Evolutionary conservation across 2,329 filamentous ascomycete genomes (phyloP).

Genomic region (Cladosporium oxysporum): DNA sequence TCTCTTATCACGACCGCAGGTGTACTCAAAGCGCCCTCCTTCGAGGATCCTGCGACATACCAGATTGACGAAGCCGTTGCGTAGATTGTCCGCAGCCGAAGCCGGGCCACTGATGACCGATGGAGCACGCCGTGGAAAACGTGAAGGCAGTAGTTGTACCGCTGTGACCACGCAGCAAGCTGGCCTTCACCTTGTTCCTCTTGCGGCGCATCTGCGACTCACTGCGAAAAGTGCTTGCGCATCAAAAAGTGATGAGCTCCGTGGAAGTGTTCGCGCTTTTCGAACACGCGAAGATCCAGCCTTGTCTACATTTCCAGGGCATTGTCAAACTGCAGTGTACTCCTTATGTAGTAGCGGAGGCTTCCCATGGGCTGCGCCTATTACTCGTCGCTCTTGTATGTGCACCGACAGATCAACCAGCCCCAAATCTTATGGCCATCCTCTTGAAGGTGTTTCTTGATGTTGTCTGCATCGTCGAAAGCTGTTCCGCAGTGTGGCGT

Average conservation of each 20-base stretch:
- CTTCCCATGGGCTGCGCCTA: slow-evolving; percentile 23
- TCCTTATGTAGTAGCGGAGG: slow-evolving; percentile 18
- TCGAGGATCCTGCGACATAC: slow-evolving; percentile 5
- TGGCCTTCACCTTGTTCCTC: slow-evolving; percentile 20
- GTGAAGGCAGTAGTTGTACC: slow-evolving; percentile 24
- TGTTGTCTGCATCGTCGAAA: slow-evolving; percentile 21
- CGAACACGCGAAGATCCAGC: slow-evolving; percentile 22
- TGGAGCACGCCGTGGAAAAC: slow-evolving; percentile 22
- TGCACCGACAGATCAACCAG: slow-evolving; percentile 26
- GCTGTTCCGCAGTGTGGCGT: slow-evolving; percentile 5
- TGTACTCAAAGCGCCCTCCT: slow-evolving; percentile 14
- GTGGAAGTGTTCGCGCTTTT: slow-evolving; percentile 19
- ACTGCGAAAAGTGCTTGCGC: slow-evolving; percentile 23
- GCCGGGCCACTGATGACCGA: slow-evolving; percentile 17
- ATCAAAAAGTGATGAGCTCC: slow-evolving; percentile 13
- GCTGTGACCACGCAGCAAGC: slow-evolving; percentile 3
- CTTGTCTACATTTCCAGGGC: slow-evolving; percentile 23
- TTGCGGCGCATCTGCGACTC: slow-evolving; percentile 9
- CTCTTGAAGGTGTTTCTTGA: slow-evolving; percentile 23
- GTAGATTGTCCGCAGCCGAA: slow-evolving; percentile 12
- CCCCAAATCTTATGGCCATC: slow-evolving; percentile 26
- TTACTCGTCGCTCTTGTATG: slow-evolving; percentile 23
- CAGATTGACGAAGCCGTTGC: slow-evolving; percentile 15
- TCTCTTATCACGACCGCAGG: slow-evolving; percentile 12
- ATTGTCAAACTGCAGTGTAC: slow-evolving; percentile 11